These are phyloP conservation scores for Saccharomycopsis phalli DNA, from an alignment of 1,139 yeast genomes.

Conservation along the genomic window DNA sequence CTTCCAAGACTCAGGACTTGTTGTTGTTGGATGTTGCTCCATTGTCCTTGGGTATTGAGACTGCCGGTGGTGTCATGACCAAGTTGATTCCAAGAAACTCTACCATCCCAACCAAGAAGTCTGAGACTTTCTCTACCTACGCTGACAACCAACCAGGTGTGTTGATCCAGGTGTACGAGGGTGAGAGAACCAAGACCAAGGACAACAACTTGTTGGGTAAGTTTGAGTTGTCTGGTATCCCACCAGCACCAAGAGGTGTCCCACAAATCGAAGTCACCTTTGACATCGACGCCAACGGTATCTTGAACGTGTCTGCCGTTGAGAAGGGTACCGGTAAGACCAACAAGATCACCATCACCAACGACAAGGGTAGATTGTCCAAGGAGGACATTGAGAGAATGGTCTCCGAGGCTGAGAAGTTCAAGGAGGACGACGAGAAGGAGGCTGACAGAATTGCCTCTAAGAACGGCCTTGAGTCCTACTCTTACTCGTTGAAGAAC, in stretches of 20 bases:
- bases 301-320: slow-evolving; percentile 86
- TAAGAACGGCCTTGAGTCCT: slow-evolving; percentile 88
- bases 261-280: slow-evolving; percentile 92
- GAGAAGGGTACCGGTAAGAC: slow-evolving; percentile 86
- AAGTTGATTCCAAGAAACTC: slow-evolving; percentile 88
- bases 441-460: slow-evolving; percentile 66
- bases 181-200: slow-evolving; percentile 90
- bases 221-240: slow-evolving; percentile 86
- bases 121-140: slow-evolving; percentile 84
- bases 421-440: slow-evolving; percentile 76
- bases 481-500: slow-evolving; percentile 84
- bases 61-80: slow-evolving; percentile 94
- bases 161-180: slow-evolving; percentile 85
- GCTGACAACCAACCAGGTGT: slow-evolving; percentile 95
- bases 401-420: slow-evolving; percentile 88
- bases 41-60: slow-evolving; percentile 84
- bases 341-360: slow-evolving; percentile 74
- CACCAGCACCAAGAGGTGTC: slow-evolving; percentile 95
- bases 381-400: slow-evolving; percentile 91
- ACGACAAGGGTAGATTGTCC: slow-evolving; percentile 94
- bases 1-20: slow-evolving; percentile 73
- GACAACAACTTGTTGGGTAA: slow-evolving; percentile 92
- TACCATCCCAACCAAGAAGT: slow-evolving; percentile 88
- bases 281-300: slow-evolving; percentile 89
- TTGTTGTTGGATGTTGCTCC: slow-evolving; percentile 85